Base-by-base conservation (phyloP, 139 green algal species). In the Edaphochlamys debaryana region DNA sequence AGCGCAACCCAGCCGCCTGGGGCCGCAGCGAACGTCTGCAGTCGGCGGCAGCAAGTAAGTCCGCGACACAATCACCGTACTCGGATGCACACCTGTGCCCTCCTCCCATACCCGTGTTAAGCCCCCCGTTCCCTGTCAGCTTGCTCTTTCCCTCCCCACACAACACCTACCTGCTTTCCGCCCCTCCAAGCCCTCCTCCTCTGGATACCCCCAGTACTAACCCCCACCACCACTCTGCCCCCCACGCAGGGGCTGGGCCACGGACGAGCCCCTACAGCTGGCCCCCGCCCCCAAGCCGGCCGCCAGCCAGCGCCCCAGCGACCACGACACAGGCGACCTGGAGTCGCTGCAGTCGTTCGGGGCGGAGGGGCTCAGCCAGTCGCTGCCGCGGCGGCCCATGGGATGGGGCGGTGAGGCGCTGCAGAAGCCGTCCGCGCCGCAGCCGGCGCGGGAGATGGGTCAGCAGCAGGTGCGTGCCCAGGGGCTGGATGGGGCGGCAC, bases 261-360 rank as follows among this genome's bases (percentile, higher is more conserved):
- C 32, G 25, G 62, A 73, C 30, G 76, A 82, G 41, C 60, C 76
- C n/a, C 76, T 82, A 23, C 76, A 67, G 63, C 30, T 20, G 4
- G 75, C 60, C 20, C 56, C 60, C 58, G 74, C 58, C 23, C 15
- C 23, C 50, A 27, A 41, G 17, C 15, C 63, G 15, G 42, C 64
- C 25, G 42, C n/a, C 9, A 32, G 19, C 19, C 5, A 4, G 71
- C 32, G 50, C 2, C 23, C 22, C 62, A 82, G 76, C 13, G 62
- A 82, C 37, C 42, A 34, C 19, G 62, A 82, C 22, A 69, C 63
- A 4, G 60, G 32, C 42, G 63, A 75, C 27, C 15, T 84, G 1
- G 78, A 84, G n/a, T 84, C 78, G 15, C 68, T 84, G 9, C 66
- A 76, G 36, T 84, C 78, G 3, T 84, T 84, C 78, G 40, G 63